Percentiles rank a stretch among this genome's conserved stretches.
Evolutionary conservation across 163 green algal genomes (phyloP).

Genomic region (Scenedesmus sp.): DNA sequence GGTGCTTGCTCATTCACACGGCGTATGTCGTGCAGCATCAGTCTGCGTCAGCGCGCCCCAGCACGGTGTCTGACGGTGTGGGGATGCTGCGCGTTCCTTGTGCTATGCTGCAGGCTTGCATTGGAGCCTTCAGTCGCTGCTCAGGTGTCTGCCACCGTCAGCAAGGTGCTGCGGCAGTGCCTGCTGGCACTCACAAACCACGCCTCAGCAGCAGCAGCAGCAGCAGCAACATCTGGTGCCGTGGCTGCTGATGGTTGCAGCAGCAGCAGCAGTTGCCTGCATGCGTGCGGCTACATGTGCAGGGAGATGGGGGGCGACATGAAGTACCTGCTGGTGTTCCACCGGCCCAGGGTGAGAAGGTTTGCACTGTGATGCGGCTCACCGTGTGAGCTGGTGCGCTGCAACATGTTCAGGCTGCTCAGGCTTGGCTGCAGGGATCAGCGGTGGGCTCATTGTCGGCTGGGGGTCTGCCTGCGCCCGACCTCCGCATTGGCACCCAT

Average conservation of each 20-base stretch:
- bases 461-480: too few relatives aligned
- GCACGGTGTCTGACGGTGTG: too few relatives aligned
- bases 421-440: too few relatives aligned
- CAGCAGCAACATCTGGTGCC: neutral
- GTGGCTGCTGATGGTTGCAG: neutral
- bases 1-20: neutral
- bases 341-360: conserved; percentile 21
- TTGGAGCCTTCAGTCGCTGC: neutral
- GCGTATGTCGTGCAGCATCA: neutral
- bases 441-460: too few relatives aligned
- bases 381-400: too few relatives aligned
- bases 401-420: too few relatives aligned
- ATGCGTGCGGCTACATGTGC: conserved; percentile 63
- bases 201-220: conserved; percentile 18
- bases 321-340: conserved; percentile 73
- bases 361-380: neutral
- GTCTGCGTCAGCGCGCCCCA: too few relatives aligned
- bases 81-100: neutral
- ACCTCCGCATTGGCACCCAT: neutral
- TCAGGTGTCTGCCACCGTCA: conserved; percentile 29
- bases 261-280: neutral
- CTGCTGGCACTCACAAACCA: conserved; percentile 19
- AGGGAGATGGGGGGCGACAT: conserved; percentile 61
- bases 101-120: neutral
- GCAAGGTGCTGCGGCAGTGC: conserved; percentile 26